Evolutionary conservation across 805 yeast species (phyloP).

Genomic region (Kuraishia floccosa): DNA sequence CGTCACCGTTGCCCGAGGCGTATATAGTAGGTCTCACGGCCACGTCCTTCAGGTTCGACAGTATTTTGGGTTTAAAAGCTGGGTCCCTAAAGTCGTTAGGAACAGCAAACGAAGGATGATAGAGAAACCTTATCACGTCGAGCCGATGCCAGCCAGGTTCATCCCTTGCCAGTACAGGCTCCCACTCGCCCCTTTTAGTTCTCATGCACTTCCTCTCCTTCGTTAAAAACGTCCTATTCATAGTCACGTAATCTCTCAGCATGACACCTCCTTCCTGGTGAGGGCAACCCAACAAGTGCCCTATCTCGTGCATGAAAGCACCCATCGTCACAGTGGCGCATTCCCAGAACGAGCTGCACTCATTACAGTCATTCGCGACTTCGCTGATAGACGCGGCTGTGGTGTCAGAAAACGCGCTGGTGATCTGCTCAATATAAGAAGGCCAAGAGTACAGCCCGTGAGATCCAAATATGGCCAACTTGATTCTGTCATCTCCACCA

Average conservation of each 20-base stretch:
- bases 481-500: conserved; percentile 63
- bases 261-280: conserved; percentile 87
- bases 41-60: conserved; percentile 9
- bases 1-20: conserved; percentile 31
- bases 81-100: conserved; percentile 49
- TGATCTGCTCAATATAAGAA: conserved; percentile 58
- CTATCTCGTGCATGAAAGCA: conserved; percentile 93
- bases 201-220: conserved; percentile 49
- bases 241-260: conserved; percentile 74
- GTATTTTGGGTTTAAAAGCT: conserved; percentile 21
- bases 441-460: conserved; percentile 94
- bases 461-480: conserved; percentile 86
- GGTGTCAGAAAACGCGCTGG: conserved; percentile 60
- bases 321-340: conserved; percentile 79
- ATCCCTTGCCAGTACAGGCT: conserved; percentile 41
- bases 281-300: conserved; percentile 85
- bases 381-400: conserved; percentile 48
- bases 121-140: conserved; percentile 66
- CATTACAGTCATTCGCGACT: conserved; percentile 85
- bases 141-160: conserved; percentile 85
- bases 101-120: conserved; percentile 69
- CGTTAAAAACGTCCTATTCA: conserved; percentile 75
- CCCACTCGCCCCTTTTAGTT: conserved; percentile 34
- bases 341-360: conserved; percentile 88
- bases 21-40: conserved; percentile 23